phyloP scores from a whole-genome alignment of 2,329 filamentous ascomycete species.

The Harringtonia lauricola region DNA sequence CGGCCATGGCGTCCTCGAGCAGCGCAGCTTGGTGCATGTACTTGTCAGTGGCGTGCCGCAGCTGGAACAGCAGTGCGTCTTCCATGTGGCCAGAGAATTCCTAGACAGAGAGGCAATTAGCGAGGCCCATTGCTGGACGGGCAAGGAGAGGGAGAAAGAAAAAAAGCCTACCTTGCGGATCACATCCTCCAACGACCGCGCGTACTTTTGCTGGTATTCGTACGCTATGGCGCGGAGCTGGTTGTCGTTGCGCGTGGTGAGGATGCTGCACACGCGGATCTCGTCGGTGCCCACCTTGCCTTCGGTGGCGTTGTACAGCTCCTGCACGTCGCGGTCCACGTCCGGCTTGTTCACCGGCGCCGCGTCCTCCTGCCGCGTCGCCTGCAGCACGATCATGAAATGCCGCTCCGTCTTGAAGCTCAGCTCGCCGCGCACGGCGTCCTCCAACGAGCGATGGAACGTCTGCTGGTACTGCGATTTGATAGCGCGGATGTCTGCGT shows the following conservation, averaged over 20 bases:
- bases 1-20: slow-evolving; percentile 81
- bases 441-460: slow-evolving; percentile 56
- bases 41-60: slow-evolving; percentile 67
- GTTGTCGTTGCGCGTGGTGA: slow-evolving; percentile 64
- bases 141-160: background rate
- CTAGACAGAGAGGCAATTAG: slow-evolving; percentile 24
- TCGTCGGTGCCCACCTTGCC: slow-evolving; percentile 64
- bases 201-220: slow-evolving; percentile 64
- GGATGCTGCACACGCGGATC: slow-evolving; percentile 65
- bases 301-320: slow-evolving; percentile 68
- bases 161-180: slow-evolving; percentile 51
- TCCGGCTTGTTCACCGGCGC: slow-evolving; percentile 61
- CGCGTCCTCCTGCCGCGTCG: slow-evolving; percentile 66
- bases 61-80: slow-evolving; percentile 67
- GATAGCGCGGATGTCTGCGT: slow-evolving; percentile 81
- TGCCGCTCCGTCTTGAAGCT: slow-evolving; percentile 78
- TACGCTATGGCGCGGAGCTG: slow-evolving; percentile 75
- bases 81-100: slow-evolving; percentile 92
- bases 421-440: slow-evolving; percentile 65
- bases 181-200: slow-evolving; percentile 57
- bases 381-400: slow-evolving; percentile 72
- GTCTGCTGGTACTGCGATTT: slow-evolving; percentile 63
- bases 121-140: too few relatives aligned
- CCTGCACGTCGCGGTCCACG: slow-evolving; percentile 64
- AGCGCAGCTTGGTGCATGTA: slow-evolving; percentile 73